Evolutionary conservation across 164 flowering plant genomes (phyloP).

Genomic region (Piper betle): DNA sequence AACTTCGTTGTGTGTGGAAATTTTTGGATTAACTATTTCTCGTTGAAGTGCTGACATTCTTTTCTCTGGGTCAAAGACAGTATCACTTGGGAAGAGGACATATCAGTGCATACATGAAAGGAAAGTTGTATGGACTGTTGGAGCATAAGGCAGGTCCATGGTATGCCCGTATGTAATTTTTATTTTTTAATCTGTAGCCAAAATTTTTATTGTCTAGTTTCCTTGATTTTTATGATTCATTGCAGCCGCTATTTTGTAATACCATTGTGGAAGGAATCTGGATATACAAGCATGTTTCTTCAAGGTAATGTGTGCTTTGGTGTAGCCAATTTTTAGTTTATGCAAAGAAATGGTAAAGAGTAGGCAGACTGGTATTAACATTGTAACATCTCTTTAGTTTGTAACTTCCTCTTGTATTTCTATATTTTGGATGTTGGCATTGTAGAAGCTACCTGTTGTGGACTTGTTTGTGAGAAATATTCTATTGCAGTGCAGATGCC

Average conservation of each 20-base stretch:
- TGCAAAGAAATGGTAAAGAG: not conserved
- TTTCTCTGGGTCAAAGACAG: constrained; percentile 17
- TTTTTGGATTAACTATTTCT: constrained; percentile 13
- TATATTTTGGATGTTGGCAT: too few relatives aligned
- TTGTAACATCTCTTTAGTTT: not conserved
- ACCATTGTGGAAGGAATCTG: constrained; percentile 84
- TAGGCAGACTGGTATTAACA: not conserved
- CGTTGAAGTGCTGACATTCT: not conserved
- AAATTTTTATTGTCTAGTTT: not conserved
- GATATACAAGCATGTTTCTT: constrained; percentile 79
- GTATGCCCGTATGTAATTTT: constrained; percentile 20
- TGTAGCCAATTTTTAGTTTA: not conserved
- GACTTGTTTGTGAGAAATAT: not conserved
- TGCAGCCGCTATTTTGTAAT: constrained; percentile 79
- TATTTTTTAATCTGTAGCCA: not conserved
- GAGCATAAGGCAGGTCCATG: constrained; percentile 69
- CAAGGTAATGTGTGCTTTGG: constrained; percentile 41
- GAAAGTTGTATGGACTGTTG: constrained; percentile 56
- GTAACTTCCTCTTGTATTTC: too few relatives aligned
- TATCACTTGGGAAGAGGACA: constrained; percentile 94
- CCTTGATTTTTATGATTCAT: constrained; percentile 2
- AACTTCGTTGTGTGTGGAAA: not conserved
- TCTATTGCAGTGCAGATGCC: constrained; percentile 71
- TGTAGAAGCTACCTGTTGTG: not conserved
- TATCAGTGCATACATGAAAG: constrained; percentile 60